Evolutionary conservation across 495 filamentous ascomycete genomes (phyloP), one percentile per base, ranked within the genome.

Genomic region (Penicillium riverlandense): DNA sequence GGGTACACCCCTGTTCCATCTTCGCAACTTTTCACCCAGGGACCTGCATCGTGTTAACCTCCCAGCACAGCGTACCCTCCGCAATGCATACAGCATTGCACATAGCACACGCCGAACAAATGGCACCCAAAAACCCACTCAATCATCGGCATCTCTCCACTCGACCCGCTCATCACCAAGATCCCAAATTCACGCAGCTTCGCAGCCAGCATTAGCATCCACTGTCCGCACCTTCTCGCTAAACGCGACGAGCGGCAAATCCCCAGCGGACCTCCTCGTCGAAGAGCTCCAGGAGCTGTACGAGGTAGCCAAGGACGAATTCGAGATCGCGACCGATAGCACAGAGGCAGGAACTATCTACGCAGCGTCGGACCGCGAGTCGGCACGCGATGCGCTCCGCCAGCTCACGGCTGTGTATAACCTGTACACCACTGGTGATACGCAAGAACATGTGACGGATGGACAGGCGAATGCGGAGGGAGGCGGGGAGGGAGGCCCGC

Each of bases 291-390:
- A 70, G 48, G 66, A 70, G 35, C 53, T 69, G 44, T 71, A 67
- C 49, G 64, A 71, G 53, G 53, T 57, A 12, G 63, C 69, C 6
- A 71, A 64, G 58, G 69, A 72, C 50, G 69, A 72, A 52, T 65
- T 72, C 46, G 69, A 72, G 57, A 72, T 72, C 41, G 69, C 69
- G 6, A 69, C 63, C 2, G 70, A 73, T 29, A 66, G 62, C 53
- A 71, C 70, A 8, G 62, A 70, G 35, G 41, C 46, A 6, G 50
- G 55, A 0, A 71, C 68, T 8, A 71, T 73, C 54, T 73, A 73
- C 55, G 66, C 69, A 1, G 62, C 70, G n/a, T 70, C 66, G 2
- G 69, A 72, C 35, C 64, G 69, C 7, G 69, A 68, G 35, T 67
- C 67, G 8, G 66, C 67, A 1, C 67, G 69, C 11, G 69, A 72